Evolutionary conservation across 768 basidiomycete species (phyloP).

Genomic region (Lentinula edodes): DNA sequence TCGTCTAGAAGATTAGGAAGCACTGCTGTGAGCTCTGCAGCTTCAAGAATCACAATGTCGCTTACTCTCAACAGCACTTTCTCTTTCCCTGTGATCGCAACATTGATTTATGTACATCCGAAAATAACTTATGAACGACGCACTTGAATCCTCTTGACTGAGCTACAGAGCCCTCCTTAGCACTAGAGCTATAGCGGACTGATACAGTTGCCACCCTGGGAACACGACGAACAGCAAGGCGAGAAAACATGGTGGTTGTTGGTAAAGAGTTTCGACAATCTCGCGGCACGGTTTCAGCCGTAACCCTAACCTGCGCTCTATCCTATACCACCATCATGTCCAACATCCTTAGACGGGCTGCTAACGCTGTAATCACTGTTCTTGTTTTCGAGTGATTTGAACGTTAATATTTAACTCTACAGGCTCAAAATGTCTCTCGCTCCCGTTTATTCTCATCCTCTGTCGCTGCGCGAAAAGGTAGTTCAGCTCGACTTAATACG

Average conservation of each 20-base stretch:
- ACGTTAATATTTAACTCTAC: conserved; percentile 1
- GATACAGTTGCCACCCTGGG: conserved; percentile 30
- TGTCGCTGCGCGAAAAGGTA: conserved; percentile 60
- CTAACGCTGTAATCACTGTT: conserved; percentile 35
- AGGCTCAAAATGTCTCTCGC: conserved; percentile 48
- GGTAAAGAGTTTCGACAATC: conserved; percentile 1
- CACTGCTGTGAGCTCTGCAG: neutral
- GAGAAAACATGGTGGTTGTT: conserved; percentile 17
- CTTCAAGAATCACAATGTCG: neutral
- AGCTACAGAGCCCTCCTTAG: conserved; percentile 53
- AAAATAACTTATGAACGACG: conserved; percentile 9
- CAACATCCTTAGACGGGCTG: conserved; percentile 57
- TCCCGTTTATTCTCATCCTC: conserved; percentile 57
- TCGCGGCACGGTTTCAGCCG: conserved; percentile 18
- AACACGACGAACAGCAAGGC: conserved; percentile 35
- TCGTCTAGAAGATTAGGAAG: conserved; percentile 39
- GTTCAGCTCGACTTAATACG: conserved; percentile 15
- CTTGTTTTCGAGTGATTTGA: neutral
- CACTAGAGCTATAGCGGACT: conserved; percentile 33
- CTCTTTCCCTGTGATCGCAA: conserved; percentile 53
- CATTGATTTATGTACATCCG: conserved; percentile 11
- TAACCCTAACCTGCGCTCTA: conserved; percentile 13
- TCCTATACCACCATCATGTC: conserved; percentile 58
- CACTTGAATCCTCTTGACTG: conserved; percentile 60
- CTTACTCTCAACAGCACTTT: conserved; percentile 64